Evolutionary conservation across 495 filamentous ascomycete species (phyloP).

Genomic region (Penicillium lividum): DNA sequence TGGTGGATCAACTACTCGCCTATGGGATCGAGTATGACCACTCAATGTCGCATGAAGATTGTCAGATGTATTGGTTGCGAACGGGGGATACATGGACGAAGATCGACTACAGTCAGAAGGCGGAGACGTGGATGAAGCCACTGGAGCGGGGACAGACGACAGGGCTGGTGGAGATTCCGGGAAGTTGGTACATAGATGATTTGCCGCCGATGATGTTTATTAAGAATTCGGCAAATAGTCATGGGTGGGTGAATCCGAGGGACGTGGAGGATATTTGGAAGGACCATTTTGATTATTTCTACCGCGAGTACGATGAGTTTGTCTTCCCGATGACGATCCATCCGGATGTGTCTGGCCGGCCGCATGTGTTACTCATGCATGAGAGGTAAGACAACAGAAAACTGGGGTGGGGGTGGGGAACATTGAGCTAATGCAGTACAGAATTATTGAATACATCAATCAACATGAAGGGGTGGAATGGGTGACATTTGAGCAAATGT

Average conservation of each 20-base stretch:
- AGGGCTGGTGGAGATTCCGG: slow-evolving; percentile 65
- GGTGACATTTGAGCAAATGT: slow-evolving; percentile 71
- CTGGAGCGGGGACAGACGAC: slow-evolving; percentile 53
- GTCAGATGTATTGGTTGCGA: slow-evolving; percentile 64
- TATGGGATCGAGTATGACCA: slow-evolving; percentile 75
- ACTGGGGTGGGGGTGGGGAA: background rate
- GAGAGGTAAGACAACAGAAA: slow-evolving; percentile 38
- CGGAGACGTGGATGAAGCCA: slow-evolving; percentile 68
- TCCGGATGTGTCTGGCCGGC: slow-evolving; percentile 66
- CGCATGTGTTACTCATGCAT: slow-evolving; percentile 69
- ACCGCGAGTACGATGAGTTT: slow-evolving; percentile 68
- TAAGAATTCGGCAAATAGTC: slow-evolving; percentile 58
- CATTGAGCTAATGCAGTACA: slow-evolving; percentile 17
- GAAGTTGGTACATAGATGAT: slow-evolving; percentile 70
- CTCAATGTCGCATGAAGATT: slow-evolving; percentile 67
- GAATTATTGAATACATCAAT: slow-evolving; percentile 23
- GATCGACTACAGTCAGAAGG: slow-evolving; percentile 60
- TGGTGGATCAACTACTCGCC: slow-evolving; percentile 63
- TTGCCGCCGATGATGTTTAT: slow-evolving; percentile 64
- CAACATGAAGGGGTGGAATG: slow-evolving; percentile 58
- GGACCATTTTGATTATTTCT: slow-evolving; percentile 72
- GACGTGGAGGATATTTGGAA: slow-evolving; percentile 61
- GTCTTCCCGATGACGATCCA: slow-evolving; percentile 72
- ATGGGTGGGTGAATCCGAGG: slow-evolving; percentile 62
- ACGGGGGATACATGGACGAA: slow-evolving; percentile 63